Conservation (phyloP, 768 basidiomycete species). For the Fibroporia radiculosa region DNA sequence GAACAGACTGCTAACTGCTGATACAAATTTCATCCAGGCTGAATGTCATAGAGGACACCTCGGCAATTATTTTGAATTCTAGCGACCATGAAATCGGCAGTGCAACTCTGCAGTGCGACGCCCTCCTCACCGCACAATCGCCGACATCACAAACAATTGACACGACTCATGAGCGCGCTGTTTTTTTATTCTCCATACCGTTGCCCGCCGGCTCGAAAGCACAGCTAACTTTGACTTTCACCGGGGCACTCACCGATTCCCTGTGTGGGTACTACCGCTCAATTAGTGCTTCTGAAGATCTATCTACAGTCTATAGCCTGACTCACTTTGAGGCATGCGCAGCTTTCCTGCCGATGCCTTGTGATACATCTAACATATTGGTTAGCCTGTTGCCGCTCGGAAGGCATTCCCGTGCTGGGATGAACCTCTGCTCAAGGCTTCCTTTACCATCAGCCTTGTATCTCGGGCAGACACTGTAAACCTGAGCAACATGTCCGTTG, state of each 20-base stretch:
- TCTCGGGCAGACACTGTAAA: constrained; percentile 70
- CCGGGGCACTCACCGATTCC: constrained; percentile 53
- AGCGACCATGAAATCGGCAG: constrained; percentile 54
- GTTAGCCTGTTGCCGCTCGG: constrained; percentile 77
- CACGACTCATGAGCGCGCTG: constrained; percentile 54
- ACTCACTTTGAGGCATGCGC: constrained; percentile 78
- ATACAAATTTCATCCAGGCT: constrained; percentile 35
- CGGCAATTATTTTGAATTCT: constrained; percentile 59
- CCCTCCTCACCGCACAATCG: constrained; percentile 39
- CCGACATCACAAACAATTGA: constrained; percentile 46
- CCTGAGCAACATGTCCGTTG: constrained; percentile 85
- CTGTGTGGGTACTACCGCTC: constrained; percentile 86
- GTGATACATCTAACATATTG: background rate
- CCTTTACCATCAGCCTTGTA: constrained; percentile 72
- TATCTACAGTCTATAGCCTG: constrained; percentile 62
- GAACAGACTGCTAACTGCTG: background rate
- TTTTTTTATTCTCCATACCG: constrained; percentile 46
- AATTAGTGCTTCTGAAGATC: constrained; percentile 52
- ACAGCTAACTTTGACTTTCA: constrained; percentile 62
- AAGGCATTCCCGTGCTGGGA: constrained; percentile 89
- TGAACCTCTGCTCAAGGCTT: constrained; percentile 87
- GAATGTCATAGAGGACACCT: constrained; percentile 55
- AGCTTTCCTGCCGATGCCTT: background rate
- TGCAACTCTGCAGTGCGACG: constrained; percentile 45
- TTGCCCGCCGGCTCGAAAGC: constrained; percentile 65